Evolutionary conservation across 495 filamentous ascomycete genomes (phyloP).

Genomic region (Aspergillus diversus): DNA sequence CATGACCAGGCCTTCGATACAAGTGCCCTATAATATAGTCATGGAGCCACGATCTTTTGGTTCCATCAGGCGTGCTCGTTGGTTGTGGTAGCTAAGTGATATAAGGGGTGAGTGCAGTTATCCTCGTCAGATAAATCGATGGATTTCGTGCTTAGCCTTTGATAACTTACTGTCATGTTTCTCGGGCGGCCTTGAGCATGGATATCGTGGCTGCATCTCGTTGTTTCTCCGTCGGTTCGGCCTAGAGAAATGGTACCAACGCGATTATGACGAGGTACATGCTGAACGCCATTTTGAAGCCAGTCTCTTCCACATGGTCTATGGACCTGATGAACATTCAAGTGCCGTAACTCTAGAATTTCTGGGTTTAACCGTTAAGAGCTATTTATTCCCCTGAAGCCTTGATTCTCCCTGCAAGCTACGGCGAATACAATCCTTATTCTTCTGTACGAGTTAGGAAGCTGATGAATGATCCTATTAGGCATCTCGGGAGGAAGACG

Average conservation of each 20-base stretch:
- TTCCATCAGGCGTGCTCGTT: neutral
- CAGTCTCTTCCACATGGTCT: no score
- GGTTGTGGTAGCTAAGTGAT: conserved; percentile 23
- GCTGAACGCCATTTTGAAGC: no score
- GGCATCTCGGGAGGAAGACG: conserved; percentile 23
- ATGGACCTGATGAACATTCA: no score
- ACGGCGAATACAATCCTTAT: neutral
- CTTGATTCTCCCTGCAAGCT: no score
- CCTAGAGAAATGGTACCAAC: conserved; percentile 57
- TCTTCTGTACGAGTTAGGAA: conserved; percentile 1
- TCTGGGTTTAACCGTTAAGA: no score
- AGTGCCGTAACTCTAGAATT: no score
- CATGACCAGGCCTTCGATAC: conserved; percentile 80
- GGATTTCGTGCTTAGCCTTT: conserved; percentile 56
- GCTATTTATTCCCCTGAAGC: no score
- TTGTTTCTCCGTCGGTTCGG: conserved; percentile 33
- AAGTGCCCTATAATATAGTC: conserved; percentile 72
- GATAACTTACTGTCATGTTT: conserved; percentile 25
- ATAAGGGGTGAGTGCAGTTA: conserved; percentile 30
- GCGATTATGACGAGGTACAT: conserved; percentile 62
- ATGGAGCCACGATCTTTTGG: conserved; percentile 33
- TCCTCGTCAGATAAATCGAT: conserved; percentile 54
- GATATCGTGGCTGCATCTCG: conserved; percentile 30
- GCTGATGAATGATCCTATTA: conserved; percentile 28
- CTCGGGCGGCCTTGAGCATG: conserved; percentile 16